These are phyloP conservation scores for Shiraia bambusicola DNA, from an alignment of 2,329 filamentous ascomycete genomes.

Conservation along the genomic window DNA sequence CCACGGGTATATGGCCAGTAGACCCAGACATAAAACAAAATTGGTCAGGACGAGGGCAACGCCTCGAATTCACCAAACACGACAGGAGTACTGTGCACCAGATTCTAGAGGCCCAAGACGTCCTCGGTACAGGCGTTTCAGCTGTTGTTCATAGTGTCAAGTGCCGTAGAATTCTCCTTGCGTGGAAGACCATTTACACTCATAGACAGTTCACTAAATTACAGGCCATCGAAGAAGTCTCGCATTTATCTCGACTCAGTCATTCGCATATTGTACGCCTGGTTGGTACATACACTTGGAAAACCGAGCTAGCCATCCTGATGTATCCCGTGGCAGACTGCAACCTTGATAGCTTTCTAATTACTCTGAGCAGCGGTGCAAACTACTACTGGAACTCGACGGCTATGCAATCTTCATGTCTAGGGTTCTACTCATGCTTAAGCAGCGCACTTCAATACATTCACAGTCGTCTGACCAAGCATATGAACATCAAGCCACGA, in stretches of 20 bases:
- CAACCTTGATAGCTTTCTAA: conserved; percentile 19
- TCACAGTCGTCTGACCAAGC: conserved; percentile 18
- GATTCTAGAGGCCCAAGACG: conserved; percentile 1
- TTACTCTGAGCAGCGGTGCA: background rate
- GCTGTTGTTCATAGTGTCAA: conserved; percentile 22
- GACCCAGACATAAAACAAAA: no score
- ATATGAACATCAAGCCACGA: conserved; percentile 28
- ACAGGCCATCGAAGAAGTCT: conserved; percentile 22
- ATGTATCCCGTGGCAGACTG: conserved; percentile 22
- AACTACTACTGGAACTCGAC: no score
- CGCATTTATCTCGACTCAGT: conserved; percentile 15
- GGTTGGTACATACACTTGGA: conserved; percentile 19
- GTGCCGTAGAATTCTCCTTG: conserved; percentile 18
- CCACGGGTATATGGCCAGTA: no score
- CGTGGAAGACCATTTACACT: conserved; percentile 22
- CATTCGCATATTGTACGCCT: conserved; percentile 24
- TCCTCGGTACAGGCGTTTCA: conserved; percentile 6
- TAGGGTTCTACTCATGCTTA: conserved; percentile 10
- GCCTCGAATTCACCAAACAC: conserved; percentile 6
- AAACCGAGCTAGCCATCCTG: conserved; percentile 17
- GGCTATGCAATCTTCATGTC: background rate
- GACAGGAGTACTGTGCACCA: background rate
- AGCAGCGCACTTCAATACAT: conserved; percentile 14
- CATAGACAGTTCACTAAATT: conserved; percentile 13
- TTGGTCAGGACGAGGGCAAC: conserved; percentile 17